phyloP scores from a whole-genome alignment of 2,329 filamentous ascomycete genomes.

The Xylaria digitata region DNA sequence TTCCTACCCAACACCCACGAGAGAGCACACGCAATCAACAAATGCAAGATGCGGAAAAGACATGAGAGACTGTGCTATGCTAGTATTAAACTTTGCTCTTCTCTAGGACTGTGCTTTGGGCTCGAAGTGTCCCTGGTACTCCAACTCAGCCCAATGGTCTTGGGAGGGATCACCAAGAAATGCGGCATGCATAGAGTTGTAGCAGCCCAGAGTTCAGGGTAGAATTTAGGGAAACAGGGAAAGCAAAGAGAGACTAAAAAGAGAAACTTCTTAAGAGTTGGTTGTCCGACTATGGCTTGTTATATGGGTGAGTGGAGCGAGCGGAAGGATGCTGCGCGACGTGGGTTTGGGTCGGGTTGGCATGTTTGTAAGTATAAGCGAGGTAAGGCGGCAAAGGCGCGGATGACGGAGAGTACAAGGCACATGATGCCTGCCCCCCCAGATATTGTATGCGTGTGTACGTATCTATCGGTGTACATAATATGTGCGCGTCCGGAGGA shows the following conservation, averaged over 20 bases:
- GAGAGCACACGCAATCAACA: not conserved
- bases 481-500: slow-evolving; percentile 24
- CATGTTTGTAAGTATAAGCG: slow-evolving; percentile 24
- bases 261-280: no score
- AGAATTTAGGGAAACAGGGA: not conserved
- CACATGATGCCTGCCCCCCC: slow-evolving; percentile 1
- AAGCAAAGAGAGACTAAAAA: not conserved
- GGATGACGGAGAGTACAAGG: slow-evolving; percentile 1
- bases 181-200: not conserved
- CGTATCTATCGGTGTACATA: slow-evolving; percentile 24
- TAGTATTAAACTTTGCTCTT: not conserved
- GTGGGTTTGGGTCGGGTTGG: slow-evolving; percentile 21
- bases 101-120: no score
- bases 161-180: not conserved
- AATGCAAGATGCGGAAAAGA: not conserved
- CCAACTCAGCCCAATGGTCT: no score
- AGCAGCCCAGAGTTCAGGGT: not conserved
- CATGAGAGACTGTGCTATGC: not conserved
- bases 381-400: slow-evolving; percentile 27
- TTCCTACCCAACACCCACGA: not conserved
- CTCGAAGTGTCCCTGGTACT: no score
- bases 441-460: not conserved
- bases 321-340: slow-evolving; percentile 20
- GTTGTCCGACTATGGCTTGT: slow-evolving; percentile 14
- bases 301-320: slow-evolving; percentile 32